Base-by-base conservation (phyloP, 305 asterid species). In the Rubia balearica region DNA sequence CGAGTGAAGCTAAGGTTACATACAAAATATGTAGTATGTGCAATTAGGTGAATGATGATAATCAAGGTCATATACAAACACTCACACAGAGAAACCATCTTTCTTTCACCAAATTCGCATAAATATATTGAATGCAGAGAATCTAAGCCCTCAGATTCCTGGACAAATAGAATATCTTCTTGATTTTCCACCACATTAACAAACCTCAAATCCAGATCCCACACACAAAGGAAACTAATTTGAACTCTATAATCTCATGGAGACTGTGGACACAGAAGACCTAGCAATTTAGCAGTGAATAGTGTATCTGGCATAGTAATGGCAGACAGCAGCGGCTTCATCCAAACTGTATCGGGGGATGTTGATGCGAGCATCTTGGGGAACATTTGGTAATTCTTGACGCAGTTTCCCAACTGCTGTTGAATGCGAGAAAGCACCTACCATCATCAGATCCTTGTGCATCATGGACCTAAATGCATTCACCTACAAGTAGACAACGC, bases 351-450 rank as follows among this genome's bases (percentile, higher is more conserved):
- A 94, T 60, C 97, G 90, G 22, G 96, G 99, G 60, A 91, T 80
- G 75, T 73, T 59, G 74, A 85, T 61, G 70, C 96, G 93, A 64
- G 90, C 87, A 84, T 88, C 89, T 27, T 67, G 8, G 14, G 99
- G 99, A 83, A 94, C 98, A 84, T 74, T 90, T 36, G 99, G 99
- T 72, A 94, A 76, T 70, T 94, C 98, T 78, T 79, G 80, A 16
- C 98, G 90, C 76, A 91, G 79, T 79, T 94, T 94, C 73, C 99
- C 99, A 59, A 94, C 99, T 57, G 99, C 95, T 42, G 95, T 94
- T 61, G 98, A 88, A 78, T 94, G 98, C 46, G 97, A 91, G 81
- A 91, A 89, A 61, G 90, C 90, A n/a, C 99, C 99, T 72, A 88
- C 93, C 97, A 89, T 94, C 99, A 94, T 91, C 71, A 78, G 56